Base-by-base conservation (phyloP, 2,329 filamentous ascomycete species). In the Ophiosphaerella korrae region DNA sequence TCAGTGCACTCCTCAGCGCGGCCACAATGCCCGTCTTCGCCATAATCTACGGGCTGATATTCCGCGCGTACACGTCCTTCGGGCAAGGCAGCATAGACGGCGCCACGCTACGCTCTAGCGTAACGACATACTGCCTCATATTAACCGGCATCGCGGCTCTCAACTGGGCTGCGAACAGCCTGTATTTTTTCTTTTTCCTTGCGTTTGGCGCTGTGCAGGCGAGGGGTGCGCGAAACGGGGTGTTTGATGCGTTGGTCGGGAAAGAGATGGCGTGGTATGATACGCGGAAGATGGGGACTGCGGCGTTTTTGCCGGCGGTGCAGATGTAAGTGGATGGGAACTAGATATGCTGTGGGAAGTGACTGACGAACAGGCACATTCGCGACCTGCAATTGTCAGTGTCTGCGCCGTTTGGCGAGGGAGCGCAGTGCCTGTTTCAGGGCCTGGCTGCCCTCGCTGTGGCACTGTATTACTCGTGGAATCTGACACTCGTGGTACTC, bases 241-340 rank as follows among this genome's bases (percentile, higher is more conserved):
- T 94, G 2, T 96, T 96, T 65, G 63, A 76, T 1, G 82, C 82
- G 2, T 75, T 97, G 32, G 69, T 96, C n/a, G 74, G 77, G 5
- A 90, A 87, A 66, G 84, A 93, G 11, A 84, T 94, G 67, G 80
- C 81, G 39, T 97, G 92, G 92, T 96, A 90, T 65, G 92, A 97
- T 68, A 77, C 80, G 14, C 82, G 87, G 44, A 78, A 83, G 33
- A 85, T 89, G 48, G 93, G 92, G 0, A 81, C 90, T 14, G 82
- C 84, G 1, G 87, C 90, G 14, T 79, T 94, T 36, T 77, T 95
- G 14, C 82, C 87, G 13, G 81, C 86, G 46, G 79, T 92, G 29
- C 88, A 96, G 71, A 86, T 86, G 88, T 92, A 77, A 74, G 86
- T 44, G 11, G 6, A n/a, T 7, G 14, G 3, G 18, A 21, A 21